These are phyloP conservation scores for Boletus coccyginus DNA, from an alignment of 768 basidiomycete genomes.

Conservation along the genomic window DNA sequence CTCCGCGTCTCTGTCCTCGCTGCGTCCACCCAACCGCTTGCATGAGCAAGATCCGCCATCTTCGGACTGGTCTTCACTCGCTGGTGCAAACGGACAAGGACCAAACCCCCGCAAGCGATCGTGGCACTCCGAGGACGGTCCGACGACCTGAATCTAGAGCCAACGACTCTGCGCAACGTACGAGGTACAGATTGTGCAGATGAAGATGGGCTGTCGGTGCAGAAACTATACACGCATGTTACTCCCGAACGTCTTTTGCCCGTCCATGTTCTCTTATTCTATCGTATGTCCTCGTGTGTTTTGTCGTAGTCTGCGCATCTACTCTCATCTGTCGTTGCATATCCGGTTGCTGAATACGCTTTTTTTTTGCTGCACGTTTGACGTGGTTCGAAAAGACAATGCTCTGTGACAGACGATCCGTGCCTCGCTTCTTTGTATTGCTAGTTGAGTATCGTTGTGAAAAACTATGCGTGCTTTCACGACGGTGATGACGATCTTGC, in stretches of 20 bases:
- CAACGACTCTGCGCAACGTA: not conserved
- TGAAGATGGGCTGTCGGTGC: not conserved
- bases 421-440: not conserved
- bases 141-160: conserved; percentile 6
- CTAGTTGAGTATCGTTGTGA: not conserved
- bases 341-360: not conserved
- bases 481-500: not conserved
- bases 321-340: not conserved
- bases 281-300: not conserved
- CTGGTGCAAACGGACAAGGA: conserved; percentile 23
- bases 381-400: not conserved
- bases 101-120: conserved; percentile 25
- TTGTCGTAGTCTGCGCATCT: conserved; percentile 4
- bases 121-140: conserved; percentile 25
- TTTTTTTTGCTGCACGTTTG: not conserved
- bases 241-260: not conserved
- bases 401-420: not conserved
- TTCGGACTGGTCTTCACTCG: conserved; percentile 29
- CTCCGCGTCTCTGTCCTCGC: not conserved
- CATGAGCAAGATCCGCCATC: conserved; percentile 19
- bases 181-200: not conserved
- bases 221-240: not conserved
- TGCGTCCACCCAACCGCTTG: conserved; percentile 8
- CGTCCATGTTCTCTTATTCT: not conserved
- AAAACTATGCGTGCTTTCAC: not conserved